Conservation (phyloP, 1,139 yeast species). For the Sugiyamaella pinicola region DNA sequence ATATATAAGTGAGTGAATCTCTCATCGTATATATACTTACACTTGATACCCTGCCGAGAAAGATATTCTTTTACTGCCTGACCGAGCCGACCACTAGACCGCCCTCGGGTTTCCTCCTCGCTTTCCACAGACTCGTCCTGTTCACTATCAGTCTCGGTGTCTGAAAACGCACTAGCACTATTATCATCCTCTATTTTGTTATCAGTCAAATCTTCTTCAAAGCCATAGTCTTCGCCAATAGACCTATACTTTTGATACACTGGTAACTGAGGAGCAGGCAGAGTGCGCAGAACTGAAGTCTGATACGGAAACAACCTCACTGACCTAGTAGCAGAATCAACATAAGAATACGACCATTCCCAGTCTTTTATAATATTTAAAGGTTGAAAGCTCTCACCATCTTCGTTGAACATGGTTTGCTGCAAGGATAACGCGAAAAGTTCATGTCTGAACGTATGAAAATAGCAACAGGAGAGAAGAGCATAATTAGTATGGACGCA, state of each 20-base stretch:
- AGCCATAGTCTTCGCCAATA: slow-evolving; percentile 17
- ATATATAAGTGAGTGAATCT: neutral
- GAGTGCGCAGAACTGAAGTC: neutral
- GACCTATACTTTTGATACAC: slow-evolving; percentile 23
- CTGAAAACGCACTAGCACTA: neutral
- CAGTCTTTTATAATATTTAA: neutral
- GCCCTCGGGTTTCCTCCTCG: slow-evolving; percentile 4
- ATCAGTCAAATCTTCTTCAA: neutral
- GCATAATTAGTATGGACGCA: neutral
- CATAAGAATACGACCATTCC: no score
- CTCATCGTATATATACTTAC: neutral
- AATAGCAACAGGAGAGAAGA: neutral
- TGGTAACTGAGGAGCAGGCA: slow-evolving; percentile 20
- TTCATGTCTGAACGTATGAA: neutral
- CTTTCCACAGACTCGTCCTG: neutral
- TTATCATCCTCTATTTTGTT: neutral
- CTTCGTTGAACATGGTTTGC: slow-evolving; percentile 2
- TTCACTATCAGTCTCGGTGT: neutral
- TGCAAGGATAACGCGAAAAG: neutral
- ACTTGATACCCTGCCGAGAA: slow-evolving; percentile 4
- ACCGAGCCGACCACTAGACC: neutral
- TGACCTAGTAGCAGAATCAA: neutral
- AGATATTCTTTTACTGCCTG: slow-evolving; percentile 7
- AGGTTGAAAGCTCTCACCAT: neutral
- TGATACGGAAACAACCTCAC: slow-evolving; percentile 3